Evolutionary conservation across 2,329 filamentous ascomycete species (phyloP).

Genomic region (Paecilomyces variotii): DNA sequence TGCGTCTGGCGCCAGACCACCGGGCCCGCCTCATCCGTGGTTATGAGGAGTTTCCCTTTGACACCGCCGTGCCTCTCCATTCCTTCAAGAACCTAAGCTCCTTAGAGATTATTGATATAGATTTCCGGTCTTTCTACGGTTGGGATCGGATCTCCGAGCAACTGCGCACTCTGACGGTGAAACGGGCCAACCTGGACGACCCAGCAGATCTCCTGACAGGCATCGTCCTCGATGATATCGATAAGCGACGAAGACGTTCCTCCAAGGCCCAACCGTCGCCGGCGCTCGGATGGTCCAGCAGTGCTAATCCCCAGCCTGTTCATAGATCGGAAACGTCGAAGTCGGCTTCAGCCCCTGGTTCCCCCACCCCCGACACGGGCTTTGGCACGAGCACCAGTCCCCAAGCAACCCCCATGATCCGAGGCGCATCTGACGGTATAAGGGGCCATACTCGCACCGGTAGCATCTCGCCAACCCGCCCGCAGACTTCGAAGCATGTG

Average conservation of each 20-base stretch:
- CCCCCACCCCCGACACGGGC: constrained; percentile 44
- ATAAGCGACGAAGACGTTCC: constrained; percentile 78
- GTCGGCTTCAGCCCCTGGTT: constrained; percentile 62
- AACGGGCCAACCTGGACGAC: constrained; percentile 80
- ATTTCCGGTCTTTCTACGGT: constrained; percentile 93
- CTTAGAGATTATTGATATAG: constrained; percentile 88
- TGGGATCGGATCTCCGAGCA: constrained; percentile 95
- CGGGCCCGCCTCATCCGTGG: constrained; percentile 82
- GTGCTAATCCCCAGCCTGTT: constrained; percentile 52
- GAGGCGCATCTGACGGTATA: constrained; percentile 49
- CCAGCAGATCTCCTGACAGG: constrained; percentile 82
- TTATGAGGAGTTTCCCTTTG: constrained; percentile 96
- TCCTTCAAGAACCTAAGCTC: constrained; percentile 95
- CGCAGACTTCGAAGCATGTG: constrained; percentile 64
- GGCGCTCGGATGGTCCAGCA: constrained; percentile 55
- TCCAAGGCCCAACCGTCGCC: constrained; percentile 80
- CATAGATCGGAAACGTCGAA: constrained; percentile 59
- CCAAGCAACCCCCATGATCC: constrained; percentile 40
- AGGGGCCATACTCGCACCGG: constrained; percentile 44
- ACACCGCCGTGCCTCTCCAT: constrained; percentile 92
- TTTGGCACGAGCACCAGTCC: constrained; percentile 44
- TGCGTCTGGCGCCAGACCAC: constrained; percentile 86
- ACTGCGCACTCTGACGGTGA: constrained; percentile 78
- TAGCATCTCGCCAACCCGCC: constrained; percentile 75
- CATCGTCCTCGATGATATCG: constrained; percentile 93